Evolutionary conservation across 345 rosid genomes (phyloP).

Genomic region (Bruguiera gymnorhiza): DNA sequence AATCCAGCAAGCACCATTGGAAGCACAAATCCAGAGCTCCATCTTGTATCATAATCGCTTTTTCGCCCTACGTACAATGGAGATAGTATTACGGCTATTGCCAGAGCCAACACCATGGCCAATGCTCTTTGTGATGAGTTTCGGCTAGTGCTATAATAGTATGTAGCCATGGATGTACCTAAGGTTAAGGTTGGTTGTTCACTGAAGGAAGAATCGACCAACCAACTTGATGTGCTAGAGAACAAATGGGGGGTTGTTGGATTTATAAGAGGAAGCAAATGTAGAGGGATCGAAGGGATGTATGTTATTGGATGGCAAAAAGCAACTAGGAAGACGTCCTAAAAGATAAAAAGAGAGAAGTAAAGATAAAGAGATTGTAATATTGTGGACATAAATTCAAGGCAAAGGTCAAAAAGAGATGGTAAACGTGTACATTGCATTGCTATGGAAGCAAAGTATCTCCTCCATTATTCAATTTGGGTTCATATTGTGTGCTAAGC

Average conservation of each 20-base stretch:
- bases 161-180: slow-evolving; percentile 31
- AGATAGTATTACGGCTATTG: slow-evolving; percentile 44
- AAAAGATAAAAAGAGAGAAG: slow-evolving; percentile 28
- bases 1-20: slow-evolving; percentile 57
- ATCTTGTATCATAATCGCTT: slow-evolving; percentile 30
- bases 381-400: not conserved
- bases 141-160: slow-evolving; percentile 2
- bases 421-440: slow-evolving; percentile 12
- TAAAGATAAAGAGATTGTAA: not conserved
- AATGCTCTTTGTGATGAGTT: slow-evolving; percentile 46
- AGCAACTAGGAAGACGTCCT: slow-evolving; percentile 32
- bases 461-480: not conserved
- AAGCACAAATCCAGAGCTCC: slow-evolving; percentile 50
- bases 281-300: slow-evolving; percentile 26
- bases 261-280: slow-evolving; percentile 25
- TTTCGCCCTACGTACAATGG: slow-evolving; percentile 38
- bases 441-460: slow-evolving; percentile 37
- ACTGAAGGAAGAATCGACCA: not conserved
- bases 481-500: slow-evolving; percentile 23
- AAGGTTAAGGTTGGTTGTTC: not conserved
- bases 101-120: slow-evolving; percentile 61
- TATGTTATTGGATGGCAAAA: slow-evolving; percentile 19
- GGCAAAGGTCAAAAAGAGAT: not conserved
- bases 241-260: not conserved
- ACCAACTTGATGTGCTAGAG: too few species aligned